phyloP scores from a whole-genome alignment of 352 stramenopile genomes.

The Saprolegnia parasitica region DNA sequence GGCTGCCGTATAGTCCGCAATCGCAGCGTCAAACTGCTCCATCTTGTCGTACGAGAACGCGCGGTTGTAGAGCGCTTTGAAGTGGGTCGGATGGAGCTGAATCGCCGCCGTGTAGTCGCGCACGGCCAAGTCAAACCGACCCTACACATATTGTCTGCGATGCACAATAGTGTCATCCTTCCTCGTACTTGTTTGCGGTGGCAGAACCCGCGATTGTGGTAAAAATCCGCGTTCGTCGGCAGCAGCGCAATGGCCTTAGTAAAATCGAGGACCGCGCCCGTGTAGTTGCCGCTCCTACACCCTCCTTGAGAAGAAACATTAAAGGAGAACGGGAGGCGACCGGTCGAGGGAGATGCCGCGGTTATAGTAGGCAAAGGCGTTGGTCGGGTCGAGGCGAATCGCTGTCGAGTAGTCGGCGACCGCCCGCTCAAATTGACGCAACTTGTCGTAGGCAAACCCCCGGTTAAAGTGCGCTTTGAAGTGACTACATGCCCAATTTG shows the following conservation, averaged over 20 bases:
- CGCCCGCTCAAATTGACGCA: slow-evolving; percentile 63
- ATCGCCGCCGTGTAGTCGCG: slow-evolving; percentile 73
- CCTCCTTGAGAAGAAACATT: slow-evolving; percentile 28
- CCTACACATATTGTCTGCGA: slow-evolving; percentile 18
- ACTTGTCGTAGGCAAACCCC: slow-evolving; percentile 81
- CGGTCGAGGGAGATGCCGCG: slow-evolving; percentile 79
- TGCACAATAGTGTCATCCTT: background rate
- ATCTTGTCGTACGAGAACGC: slow-evolving; percentile 86
- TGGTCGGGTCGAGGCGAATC: slow-evolving; percentile 59
- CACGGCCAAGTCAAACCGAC: slow-evolving; percentile 73
- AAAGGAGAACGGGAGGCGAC: slow-evolving; percentile 27
- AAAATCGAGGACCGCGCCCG: slow-evolving; percentile 77
- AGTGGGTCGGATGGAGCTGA: slow-evolving; percentile 62
- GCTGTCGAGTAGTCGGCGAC: slow-evolving; percentile 73
- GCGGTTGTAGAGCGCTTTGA: slow-evolving; percentile 87
- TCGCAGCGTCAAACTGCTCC: slow-evolving; percentile 50
- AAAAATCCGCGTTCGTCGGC: slow-evolving; percentile 69
- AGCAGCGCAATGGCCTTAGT: slow-evolving; percentile 71
- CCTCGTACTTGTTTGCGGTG: slow-evolving; percentile 54
- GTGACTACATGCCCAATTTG: slow-evolving; percentile 32
- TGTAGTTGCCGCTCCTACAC: slow-evolving; percentile 65
- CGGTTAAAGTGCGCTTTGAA: slow-evolving; percentile 90
- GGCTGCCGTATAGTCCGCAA: slow-evolving; percentile 72
- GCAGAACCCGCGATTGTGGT: slow-evolving; percentile 81
- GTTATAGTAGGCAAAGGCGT: slow-evolving; percentile 81